Evolutionary conservation across 2,329 filamentous ascomycete species (phyloP), one percentile per base, ranked within the genome.

Genomic region (Clonostachys byssicola): DNA sequence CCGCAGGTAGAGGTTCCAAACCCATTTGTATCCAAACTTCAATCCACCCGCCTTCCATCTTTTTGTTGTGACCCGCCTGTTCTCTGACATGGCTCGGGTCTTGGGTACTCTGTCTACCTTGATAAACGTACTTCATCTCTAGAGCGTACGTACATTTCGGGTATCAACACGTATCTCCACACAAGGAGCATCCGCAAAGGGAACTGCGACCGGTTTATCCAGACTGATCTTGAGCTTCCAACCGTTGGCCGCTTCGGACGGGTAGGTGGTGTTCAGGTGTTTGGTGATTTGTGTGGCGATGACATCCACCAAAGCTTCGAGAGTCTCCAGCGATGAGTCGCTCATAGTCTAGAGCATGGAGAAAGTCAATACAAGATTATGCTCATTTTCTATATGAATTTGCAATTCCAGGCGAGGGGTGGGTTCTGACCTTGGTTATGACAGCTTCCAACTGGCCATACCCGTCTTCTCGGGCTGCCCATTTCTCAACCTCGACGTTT

Each of bases 151-250:
- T 30, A 30, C 23, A 30, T 30, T 8, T 30, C 23, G 23, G 23
- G 23, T 30, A 30, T 30, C 23, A 30, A 30, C 23, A 30, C 23
- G 23, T 30, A 30, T 10, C 23, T 30, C 23, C 23, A 91, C 81
- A 5, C 77, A 74, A 0, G 87, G 85, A 12, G 82, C 84, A 53
- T 89, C 86, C 3, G 88, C 88, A 56, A 86, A 80, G 1, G 82
- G 78, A 17, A 91, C 83, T 0, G 88, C 88, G 12, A 85, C 81
- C 4, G 88, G 88, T 67, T 91, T 91, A 64, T 84, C 82, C 45
- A 91, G 67, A 20, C 71, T 70, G 36, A 91, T 73, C 50, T 73
- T 77, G 44, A 91, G 68, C 48, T 72, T 72, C 65, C 77, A 76
- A 13, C 69, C 68, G 17, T 53, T 43, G 13, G 47, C 14, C 17